Base-by-base conservation (phyloP, 2,329 filamentous ascomycete species). In the Decorospora gaudefroyi region DNA sequence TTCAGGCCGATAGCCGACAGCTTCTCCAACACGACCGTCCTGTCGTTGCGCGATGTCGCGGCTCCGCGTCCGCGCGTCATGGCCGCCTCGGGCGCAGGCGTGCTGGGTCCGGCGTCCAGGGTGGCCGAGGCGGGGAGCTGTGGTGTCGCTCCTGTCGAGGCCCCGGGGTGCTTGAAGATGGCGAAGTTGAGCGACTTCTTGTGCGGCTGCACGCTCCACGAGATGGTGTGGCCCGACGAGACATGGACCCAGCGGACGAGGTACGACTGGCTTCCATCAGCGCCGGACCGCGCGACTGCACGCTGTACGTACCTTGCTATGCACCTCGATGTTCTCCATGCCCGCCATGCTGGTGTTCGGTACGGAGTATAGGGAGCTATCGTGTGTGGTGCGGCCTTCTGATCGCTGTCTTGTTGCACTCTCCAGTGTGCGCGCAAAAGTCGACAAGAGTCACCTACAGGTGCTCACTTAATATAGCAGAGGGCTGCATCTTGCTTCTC, bases 101-200 rank as follows among this genome's bases (percentile, higher is more conserved):
- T 73, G n/a, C 62, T 34, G 30, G 65, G 61, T 1, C 54, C 57
- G 25, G 51, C 43, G 40, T 69, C 65, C 52, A 68, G 59, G 30
- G 53, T 62, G 11, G 61, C 57, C 34, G 63, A 55, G 13, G 66
- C 53, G 29, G 67, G 47, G 67, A 76, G 48, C 68, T 72, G 57
- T 17, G 68, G 57, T 21, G 64, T 51, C 12, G 55, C 51, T 51
- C 81, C 77, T 55, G 78, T 78, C 48, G 82, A 83, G 45, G 81
- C 85, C 56, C 91, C 90, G 2, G 93, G 92, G 70, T 97, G 93
- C 70, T 96, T 97, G 73, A 99, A 95, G 64, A 99, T 87, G 66
- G 91, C 93, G 70, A 99, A 96, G 74, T 97, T 96, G 72, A 99
- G 87, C 46, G 92, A 96, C 75, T 96, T 97, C 76, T 95, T 97